Base-by-base conservation (phyloP, 1,284 basidiomycete species). In the Athelia sp. region DNA sequence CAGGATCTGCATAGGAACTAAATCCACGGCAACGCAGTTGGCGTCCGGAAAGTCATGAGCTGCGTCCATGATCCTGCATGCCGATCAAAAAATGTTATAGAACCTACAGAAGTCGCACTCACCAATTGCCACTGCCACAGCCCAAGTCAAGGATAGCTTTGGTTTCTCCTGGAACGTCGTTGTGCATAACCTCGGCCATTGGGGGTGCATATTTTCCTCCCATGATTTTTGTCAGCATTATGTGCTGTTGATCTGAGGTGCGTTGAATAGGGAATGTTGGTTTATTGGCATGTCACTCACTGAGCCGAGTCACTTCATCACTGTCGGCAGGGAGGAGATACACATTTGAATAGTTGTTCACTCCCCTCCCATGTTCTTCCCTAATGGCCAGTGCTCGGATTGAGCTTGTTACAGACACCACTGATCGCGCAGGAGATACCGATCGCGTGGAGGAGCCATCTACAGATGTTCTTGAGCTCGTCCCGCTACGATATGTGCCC, bases 71-170 rank as follows among this genome's bases (percentile, higher is more conserved):
- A 90, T 84, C 88, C 87, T 90, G 56, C 42, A 31, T 40, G 49
- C 49, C 31, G 57, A 34, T 54, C 54, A 46, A 50, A 49, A 52
- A 35, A 45, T 15, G 32, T 10, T 6, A n/a, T n/a, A n/a, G n/a
- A n/a, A n/a, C n/a, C n/a, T n/a, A n/a, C 40, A 45, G 22, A 50
- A 36, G 19, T 40, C 47, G 48, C 40, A 62, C 74, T 56, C 56
- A 86, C 88, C 87, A 90, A 54, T 73, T 78, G 35, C 87, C 87
- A 54, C 82, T 84, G 24, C 87, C 87, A 62, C 87, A 89, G 9
- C 87, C 87, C 29, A 90, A 71, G 65, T 90, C 88, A n/a, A 90
- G 70, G 46, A 76, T 72, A 2, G 79, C 69, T 63, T 87, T 89
- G 17, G 66, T 67, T 56, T 81, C 75, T 10, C 75, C 77, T 10